Base-by-base conservation (phyloP, 306 rosid species). In the Fragaria iinumae region DNA sequence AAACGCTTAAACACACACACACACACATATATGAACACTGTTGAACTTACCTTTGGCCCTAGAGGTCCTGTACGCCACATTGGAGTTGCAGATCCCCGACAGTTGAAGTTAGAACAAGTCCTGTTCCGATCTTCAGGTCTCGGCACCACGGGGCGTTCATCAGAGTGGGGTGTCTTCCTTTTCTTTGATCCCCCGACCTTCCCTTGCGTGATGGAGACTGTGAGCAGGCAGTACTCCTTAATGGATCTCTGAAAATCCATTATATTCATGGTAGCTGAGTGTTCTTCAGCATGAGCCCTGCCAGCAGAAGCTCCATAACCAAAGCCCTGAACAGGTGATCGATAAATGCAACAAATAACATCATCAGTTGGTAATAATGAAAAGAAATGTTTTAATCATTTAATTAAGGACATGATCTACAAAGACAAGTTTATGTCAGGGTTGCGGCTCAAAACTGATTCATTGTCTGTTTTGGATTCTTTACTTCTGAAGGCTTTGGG, bases 11-110 rank as follows among this genome's bases (percentile, higher is more conserved):
- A 29, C 3, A 29, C 32, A 2, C 32, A 29, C 32, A 29, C 32
- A 29, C 32, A 18, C 2, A 5, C 0, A 25, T 25, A 25, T 25
- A 27, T 21, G 21, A 17, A 6, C 20, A 14, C 27, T 2, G 38
- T 7, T 7, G 1, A 64, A 44, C 66, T 23, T 21, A 83, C 84
- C 56, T 80, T 83, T 10, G 81, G 76, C 13, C 86, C 86, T 0
- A 80, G 76, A 13, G 83, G 83, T 10, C 83, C 86, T n/a, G 32
- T 79, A 13, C 86, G 86, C 86, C 86, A 83, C 86, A 83, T 76
- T 0, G 86, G 86, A 6, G 86, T 75, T 11, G 25, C 12, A 6
- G 9, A 4, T 0, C 27, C 41, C 14, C 48, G 67, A 12, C 86
- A 83, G 27, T 76, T 72, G 1, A 13, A 69, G 27, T 83, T 83